Evolutionary conservation across 345 rosid species (phyloP).

Genomic region (Noccaea caerulescens): DNA sequence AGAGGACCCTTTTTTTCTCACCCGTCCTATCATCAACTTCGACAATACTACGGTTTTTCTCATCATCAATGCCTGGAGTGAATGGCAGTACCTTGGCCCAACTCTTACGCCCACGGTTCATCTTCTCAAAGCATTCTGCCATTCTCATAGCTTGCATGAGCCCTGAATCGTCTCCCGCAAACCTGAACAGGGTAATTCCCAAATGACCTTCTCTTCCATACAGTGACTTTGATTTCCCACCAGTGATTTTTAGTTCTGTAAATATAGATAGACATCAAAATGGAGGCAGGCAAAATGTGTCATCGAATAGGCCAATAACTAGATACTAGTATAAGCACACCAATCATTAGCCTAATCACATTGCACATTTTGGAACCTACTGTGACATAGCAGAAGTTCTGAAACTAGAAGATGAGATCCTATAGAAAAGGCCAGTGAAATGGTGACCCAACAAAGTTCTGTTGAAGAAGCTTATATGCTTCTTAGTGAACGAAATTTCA

Average conservation of each 20-base stretch:
- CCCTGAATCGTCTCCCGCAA: constrained; percentile 69
- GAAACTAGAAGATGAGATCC: constrained; percentile 24
- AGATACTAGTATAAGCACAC: constrained; percentile 24
- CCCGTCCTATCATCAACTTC: constrained; percentile 68
- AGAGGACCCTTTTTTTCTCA: constrained; percentile 76
- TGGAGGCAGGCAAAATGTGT: constrained; percentile 28
- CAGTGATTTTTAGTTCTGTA: constrained; percentile 80
- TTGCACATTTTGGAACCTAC: constrained; percentile 24
- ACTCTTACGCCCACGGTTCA: constrained; percentile 71
- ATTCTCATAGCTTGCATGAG: constrained; percentile 75
- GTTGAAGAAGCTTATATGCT: constrained; percentile 24
- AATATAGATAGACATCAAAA: constrained; percentile 40
- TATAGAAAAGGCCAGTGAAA: constrained; percentile 4
- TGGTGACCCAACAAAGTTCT: constrained; percentile 18
- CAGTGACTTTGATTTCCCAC: constrained; percentile 86
- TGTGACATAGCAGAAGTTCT: constrained; percentile 19
- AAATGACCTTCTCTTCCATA: constrained; percentile 96
- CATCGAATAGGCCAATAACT: constrained; percentile 28
- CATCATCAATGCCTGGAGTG: constrained; percentile 74
- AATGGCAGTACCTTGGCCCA: constrained; percentile 69
- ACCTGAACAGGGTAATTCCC: constrained; percentile 77
- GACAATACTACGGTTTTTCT: constrained; percentile 71
- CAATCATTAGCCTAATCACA: constrained; percentile 34
- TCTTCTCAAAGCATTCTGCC: constrained; percentile 82
- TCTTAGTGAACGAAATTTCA: constrained; percentile 21